Evolutionary conservation across 345 rosid species (phyloP).

Genomic region (Turritis glabra): DNA sequence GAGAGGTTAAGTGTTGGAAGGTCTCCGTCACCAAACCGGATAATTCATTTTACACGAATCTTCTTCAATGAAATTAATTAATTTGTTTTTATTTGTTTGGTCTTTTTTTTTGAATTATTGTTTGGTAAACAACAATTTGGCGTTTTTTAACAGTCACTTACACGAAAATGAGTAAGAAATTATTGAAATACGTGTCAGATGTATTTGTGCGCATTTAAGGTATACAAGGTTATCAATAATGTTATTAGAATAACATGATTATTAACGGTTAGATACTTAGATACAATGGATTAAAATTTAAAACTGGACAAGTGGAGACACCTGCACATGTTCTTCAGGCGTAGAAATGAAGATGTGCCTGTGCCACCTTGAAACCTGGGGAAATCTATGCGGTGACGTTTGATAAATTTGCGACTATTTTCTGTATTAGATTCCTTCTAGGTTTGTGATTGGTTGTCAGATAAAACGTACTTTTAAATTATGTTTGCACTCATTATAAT

Average conservation of each 20-base stretch:
- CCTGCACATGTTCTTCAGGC: slow-evolving; percentile 27
- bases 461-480: not conserved
- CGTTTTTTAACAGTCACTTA: slow-evolving; percentile 27
- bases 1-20: slow-evolving; percentile 73
- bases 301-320: slow-evolving; percentile 3
- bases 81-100: not conserved
- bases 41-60: slow-evolving; percentile 30
- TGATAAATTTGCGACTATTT: not conserved
- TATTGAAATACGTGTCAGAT: slow-evolving; percentile 6
- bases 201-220: not conserved
- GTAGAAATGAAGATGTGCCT: slow-evolving; percentile 1
- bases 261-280: not conserved
- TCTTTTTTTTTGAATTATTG: not conserved
- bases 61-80: not conserved
- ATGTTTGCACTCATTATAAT: slow-evolving; percentile 6
- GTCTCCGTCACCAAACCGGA: slow-evolving; percentile 46
- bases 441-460: slow-evolving; percentile 29
- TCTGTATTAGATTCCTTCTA: slow-evolving; percentile 18
- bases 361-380: slow-evolving; percentile 11
- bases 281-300: not conserved
- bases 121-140: slow-evolving; percentile 22
- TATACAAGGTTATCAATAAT: not conserved
- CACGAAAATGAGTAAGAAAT: not conserved
- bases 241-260: not conserved
- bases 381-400: slow-evolving; percentile 21